phyloP scores from a whole-genome alignment of 441 rosid genomes.

The Omphalea diandra region DNA sequence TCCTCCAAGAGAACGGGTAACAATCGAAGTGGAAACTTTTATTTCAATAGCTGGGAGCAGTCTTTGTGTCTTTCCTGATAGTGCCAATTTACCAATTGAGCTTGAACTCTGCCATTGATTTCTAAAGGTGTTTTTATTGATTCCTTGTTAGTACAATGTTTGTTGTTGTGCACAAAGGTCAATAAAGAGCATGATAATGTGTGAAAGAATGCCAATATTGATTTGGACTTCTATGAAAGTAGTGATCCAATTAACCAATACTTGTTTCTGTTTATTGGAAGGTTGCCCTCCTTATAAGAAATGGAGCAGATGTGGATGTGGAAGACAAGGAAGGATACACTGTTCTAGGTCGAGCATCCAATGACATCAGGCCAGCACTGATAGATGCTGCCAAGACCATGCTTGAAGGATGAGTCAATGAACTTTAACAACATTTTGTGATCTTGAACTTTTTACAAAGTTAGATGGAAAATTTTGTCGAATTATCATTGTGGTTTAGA shows the following conservation, averaged over 20 bases:
- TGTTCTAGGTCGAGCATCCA: constrained; percentile 79
- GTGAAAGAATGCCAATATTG: not conserved
- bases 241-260: not conserved
- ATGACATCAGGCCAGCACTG: constrained; percentile 56
- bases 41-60: not conserved
- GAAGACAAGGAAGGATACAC: constrained; percentile 96
- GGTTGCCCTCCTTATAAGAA: constrained; percentile 86
- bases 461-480: not conserved
- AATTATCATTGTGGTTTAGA: not conserved
- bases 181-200: not conserved
- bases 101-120: constrained; percentile 2
- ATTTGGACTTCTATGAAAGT: not conserved
- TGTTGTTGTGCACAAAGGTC: not conserved
- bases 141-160: not conserved
- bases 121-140: not conserved
- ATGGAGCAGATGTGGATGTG: constrained; percentile 84
- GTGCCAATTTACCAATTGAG: not conserved
- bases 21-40: not conserved
- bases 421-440: too few species aligned
- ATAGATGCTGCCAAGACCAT: constrained; percentile 77
- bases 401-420: constrained; percentile 79
- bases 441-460: constrained; percentile 5
- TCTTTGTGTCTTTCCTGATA: not conserved
- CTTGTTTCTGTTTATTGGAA: constrained; percentile 27
- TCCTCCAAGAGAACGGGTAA: not conserved